Base-by-base conservation (phyloP, 371 early-diverging fungal species). In the Apophysomyces ossiformis region DNA sequence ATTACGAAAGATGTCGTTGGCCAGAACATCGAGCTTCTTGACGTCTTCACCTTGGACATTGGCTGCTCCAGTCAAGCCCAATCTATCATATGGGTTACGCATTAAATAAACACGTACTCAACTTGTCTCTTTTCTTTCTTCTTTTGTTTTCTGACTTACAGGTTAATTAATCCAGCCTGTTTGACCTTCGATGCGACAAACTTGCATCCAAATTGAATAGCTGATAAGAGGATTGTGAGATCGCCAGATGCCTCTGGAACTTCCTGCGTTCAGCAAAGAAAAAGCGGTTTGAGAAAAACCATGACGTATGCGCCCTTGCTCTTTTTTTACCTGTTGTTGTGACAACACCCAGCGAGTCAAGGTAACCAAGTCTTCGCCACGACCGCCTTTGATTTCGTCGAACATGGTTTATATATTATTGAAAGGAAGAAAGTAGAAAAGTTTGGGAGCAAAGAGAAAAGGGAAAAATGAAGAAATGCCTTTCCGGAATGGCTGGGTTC, bases 1-100 rank as follows among this genome's bases (percentile, higher is more conserved):
- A 76, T 98, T 97, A 78, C 96, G 91, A 86, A 98, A 97, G 81
- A 98, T 98, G 68, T 97, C 96, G 80, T 98, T 98, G 58, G 97
- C 93, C 61, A 98, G 87, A 13, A 96, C 92, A 73, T 98, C 99
- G 46, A 98, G 88, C 81, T 98, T 98, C 85, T 98, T 97, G 68
- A 93, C 93, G 58, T 95, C 95, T 78, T 98, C 98, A 60, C 94
- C 94, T 81, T 97, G 96, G 38, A 98, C 92, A 72, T 98, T 98
- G 36, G 87, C 85, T 54, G 87, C 84, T 56, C 89, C 89, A 11
- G 97, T 93, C 39, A 97, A 86, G 60, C 99, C 99, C 47, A 95
- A 84, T 63, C 93, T 93, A 67, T 43, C 6, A 35, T 11, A 47
- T 38, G 8, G 35, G n/a, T 45, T 58, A 15, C 21, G 32, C 32